A percentile compares a stretch with the other conserved stretches of the same genome.
These are phyloP conservation scores for Cystobasidium ongulense DNA, from an alignment of 768 basidiomycete genomes.

Conservation along the genomic window DNA sequence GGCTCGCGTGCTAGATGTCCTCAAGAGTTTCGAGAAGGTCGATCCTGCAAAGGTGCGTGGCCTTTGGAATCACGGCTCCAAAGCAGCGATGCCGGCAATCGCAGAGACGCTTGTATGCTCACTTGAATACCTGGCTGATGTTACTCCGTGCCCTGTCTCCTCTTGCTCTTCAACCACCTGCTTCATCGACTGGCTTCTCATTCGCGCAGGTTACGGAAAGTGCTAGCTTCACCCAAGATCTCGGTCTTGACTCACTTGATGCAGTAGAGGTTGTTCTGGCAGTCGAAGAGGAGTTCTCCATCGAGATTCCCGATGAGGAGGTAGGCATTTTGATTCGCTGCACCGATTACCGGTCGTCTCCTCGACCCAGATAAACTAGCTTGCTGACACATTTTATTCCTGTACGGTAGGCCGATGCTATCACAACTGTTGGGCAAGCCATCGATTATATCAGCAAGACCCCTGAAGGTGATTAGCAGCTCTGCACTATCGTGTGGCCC, in stretches of 20 bases:
- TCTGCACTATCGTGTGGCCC: no score
- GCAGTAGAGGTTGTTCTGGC: slow-evolving; percentile 98
- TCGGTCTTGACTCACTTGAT: slow-evolving; percentile 91
- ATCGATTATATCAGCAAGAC: slow-evolving; percentile 93
- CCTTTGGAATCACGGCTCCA: neutral
- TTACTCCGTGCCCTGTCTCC: neutral
- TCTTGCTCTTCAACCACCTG: neutral
- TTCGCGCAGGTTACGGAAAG: slow-evolving; percentile 55
- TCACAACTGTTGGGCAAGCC: slow-evolving; percentile 50
- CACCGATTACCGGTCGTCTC: slow-evolving; percentile 35
- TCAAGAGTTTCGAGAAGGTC: slow-evolving; percentile 85
- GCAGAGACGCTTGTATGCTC: no score
- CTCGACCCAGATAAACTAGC: neutral
- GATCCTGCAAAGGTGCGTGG: slow-evolving; percentile 60
- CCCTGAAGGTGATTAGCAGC: slow-evolving; percentile 60
- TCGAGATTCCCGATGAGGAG: slow-evolving; percentile 96
- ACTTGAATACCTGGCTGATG: neutral
- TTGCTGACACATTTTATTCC: neutral
- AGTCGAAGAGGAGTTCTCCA: slow-evolving; percentile 95
- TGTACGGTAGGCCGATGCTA: slow-evolving; percentile 25
- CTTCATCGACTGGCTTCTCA: neutral
- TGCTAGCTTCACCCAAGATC: slow-evolving; percentile 67
- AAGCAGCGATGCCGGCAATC: no score
- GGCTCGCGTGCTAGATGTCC: slow-evolving; percentile 66
- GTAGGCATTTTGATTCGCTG: slow-evolving; percentile 52